These are phyloP conservation scores for Pleurotus tuber-regium DNA, from an alignment of 768 basidiomycete genomes.

Conservation along the genomic window DNA sequence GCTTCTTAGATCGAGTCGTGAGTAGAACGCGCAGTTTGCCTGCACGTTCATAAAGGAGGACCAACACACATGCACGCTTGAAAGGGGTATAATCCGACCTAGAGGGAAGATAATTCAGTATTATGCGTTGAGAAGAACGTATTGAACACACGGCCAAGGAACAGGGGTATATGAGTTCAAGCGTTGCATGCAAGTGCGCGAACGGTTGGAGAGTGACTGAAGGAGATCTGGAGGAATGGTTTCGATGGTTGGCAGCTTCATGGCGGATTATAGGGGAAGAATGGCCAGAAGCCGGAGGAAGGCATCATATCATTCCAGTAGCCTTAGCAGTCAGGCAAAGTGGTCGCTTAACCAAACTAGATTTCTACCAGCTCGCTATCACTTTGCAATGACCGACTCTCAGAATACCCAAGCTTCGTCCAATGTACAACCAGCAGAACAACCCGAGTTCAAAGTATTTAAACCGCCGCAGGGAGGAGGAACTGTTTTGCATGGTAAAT, in stretches of 20 bases:
- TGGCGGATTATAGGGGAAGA: neutral
- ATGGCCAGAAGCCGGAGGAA: neutral
- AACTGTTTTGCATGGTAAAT: constrained; percentile 2
- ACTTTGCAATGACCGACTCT: too few species aligned
- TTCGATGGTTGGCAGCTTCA: neutral
- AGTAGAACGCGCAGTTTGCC: constrained; percentile 72
- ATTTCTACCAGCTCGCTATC: too few species aligned
- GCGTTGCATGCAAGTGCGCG: neutral
- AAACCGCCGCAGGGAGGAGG: constrained; percentile 15
- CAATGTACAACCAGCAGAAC: too few species aligned
- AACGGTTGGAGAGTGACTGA: neutral
- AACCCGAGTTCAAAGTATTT: constrained; percentile 28
- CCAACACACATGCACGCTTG: constrained; percentile 73
- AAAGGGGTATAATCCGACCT: constrained; percentile 14
- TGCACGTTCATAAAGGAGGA: constrained; percentile 72
- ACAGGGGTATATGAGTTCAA: neutral
- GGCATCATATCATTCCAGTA: too few species aligned
- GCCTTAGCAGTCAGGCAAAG: too few species aligned
- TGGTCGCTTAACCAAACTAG: neutral
- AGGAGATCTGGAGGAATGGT: neutral
- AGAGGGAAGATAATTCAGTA: neutral
- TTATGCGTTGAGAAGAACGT: neutral
- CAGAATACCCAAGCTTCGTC: too few species aligned
- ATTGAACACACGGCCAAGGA: constrained; percentile 2
- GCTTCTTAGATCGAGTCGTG: constrained; percentile 78